Base-by-base conservation (phyloP, 352 stramenopile species). In the Globisporangium okanoganense region DNA sequence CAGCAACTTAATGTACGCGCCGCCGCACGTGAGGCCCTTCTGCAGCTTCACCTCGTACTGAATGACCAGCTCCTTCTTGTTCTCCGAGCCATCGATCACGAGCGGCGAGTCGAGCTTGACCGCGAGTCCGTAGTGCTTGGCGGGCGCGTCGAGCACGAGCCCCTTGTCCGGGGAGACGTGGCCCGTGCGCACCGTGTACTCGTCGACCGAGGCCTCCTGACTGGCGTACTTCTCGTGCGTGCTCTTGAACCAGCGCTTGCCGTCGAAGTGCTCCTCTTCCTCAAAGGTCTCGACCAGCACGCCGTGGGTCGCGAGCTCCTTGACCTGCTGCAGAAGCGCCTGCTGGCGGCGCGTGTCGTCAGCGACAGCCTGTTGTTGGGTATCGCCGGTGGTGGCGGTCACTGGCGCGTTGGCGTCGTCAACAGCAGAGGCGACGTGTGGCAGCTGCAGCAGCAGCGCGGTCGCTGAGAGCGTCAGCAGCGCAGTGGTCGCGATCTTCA, bases 21-120 rank as follows among this genome's bases (percentile, higher is more conserved):
- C 95, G 36, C 92, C 92, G 67, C 95, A 98, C 48, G 78, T 86
- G 20, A 97, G 69, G 5, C 87, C 87, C 66, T 97, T 91, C 62
- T 94, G 79, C 29, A 97, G 82, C 73, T 97, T 96, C 55, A 98
- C 85, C 65, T 98, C 95, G 72, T 98, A 98, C 73, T 98, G 95
- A 31, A 98, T 72, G 7, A 98, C 81, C 25, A 98, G 61, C 53
- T 97, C 88, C 61, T 96, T 89, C 51, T 76, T 82, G 22, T 31
- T 55, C 5, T 78, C 71, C 33, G 79, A 85, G n/a, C 79, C 82
- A 57, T 95, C 84, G 43, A 95, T 67, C 16, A 61, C 54, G 41
- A 95, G 64, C 20, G 83, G 78, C 61, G 81, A 63, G 56, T 85
- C 75, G 38, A 95, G 64, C 68, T 85, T 85, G 9, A 88, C 81